Evolutionary conservation across 1,284 basidiomycete species (phyloP), one percentile per base, ranked within the genome.

Genomic region (Pascua sp.): DNA sequence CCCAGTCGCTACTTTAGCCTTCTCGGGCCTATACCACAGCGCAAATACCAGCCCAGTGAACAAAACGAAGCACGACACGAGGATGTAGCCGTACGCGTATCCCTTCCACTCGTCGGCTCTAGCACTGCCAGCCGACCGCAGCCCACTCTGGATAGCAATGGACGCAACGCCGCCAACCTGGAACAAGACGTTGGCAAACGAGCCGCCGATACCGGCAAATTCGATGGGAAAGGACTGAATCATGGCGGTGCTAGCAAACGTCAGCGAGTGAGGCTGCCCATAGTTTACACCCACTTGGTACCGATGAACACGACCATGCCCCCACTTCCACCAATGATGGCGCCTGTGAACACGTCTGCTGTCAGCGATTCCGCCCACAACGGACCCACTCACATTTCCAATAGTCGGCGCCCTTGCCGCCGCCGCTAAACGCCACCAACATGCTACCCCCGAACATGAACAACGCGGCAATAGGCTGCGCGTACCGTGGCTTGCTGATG

Each of bases 81-180:
- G 71, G 59, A 64, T 67, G 65, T 72, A 74, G 40, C 64, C 65
- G 61, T 73, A 71, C 40, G 58, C 53, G 9, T 55, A 56, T 15
- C 71, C 72, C 0, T 56, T 66, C 72, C 72, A 76, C 61, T 72
- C 69, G 12, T 64, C 55, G 41, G 66, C 52, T 13, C 66, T 64
- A 16, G 64, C 66, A 47, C 63, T 51, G 17, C 71, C 72, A 8
- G 70, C 66, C 18, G 41, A 18, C 9, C 51, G 49, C 8, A 76
- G 62, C 15, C 70, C 73, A 17, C 66, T 56, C 55, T 76, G 73
- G 49, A 74, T 57, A 13, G 71, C 67, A 55, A 76, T 72, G 49
- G 71, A 71, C 47, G 72, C 65, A 39, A 76, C 70, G 42, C 71
- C 71, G 38, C 70, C 71, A 36, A 76, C 57, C 51, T 74, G 72